Conservation (phyloP, 306 rosid genomes). For the Casuarina glauca region DNA sequence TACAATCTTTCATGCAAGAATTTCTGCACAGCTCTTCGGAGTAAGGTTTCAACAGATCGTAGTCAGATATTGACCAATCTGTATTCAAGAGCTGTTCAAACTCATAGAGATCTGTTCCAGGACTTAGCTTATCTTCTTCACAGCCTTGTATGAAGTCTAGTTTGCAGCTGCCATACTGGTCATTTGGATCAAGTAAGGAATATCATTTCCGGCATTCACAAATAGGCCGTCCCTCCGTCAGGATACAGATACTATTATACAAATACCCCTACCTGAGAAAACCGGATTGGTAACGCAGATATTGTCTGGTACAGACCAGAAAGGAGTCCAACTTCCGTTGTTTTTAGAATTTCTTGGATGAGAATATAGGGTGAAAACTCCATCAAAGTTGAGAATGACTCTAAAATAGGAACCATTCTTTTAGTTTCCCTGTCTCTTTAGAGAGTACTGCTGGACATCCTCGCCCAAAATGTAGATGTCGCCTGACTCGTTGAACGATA, state of each 20-base stretch:
- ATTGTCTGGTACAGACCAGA: too few species aligned
- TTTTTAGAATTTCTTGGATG: conserved; percentile 26
- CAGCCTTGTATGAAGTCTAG: conserved; percentile 29
- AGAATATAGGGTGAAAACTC: conserved; percentile 36
- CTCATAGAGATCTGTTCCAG: neutral
- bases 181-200: conserved; percentile 25
- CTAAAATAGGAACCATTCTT: conserved; percentile 24
- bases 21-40: conserved; percentile 22
- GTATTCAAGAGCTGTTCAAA: conserved; percentile 19
- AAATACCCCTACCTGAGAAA: too few species aligned
- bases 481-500: conserved; percentile 44
- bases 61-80: conserved; percentile 38
- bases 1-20: too few species aligned
- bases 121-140: conserved; percentile 15
- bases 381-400: conserved; percentile 52
- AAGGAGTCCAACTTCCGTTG: conserved; percentile 1
- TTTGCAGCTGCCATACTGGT: conserved; percentile 29
- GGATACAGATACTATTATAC: too few species aligned
- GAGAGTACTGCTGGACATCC: conserved; percentile 5
- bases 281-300: too few species aligned
- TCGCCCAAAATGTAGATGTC: conserved; percentile 33
- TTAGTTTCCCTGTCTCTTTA: neutral
- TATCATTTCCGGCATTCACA: conserved; percentile 33
- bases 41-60: neutral
- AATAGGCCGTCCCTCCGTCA: conserved; percentile 24